Base-by-base conservation (phyloP, 2,329 filamentous ascomycete genomes). In the Cordyceps cicadae region DNA sequence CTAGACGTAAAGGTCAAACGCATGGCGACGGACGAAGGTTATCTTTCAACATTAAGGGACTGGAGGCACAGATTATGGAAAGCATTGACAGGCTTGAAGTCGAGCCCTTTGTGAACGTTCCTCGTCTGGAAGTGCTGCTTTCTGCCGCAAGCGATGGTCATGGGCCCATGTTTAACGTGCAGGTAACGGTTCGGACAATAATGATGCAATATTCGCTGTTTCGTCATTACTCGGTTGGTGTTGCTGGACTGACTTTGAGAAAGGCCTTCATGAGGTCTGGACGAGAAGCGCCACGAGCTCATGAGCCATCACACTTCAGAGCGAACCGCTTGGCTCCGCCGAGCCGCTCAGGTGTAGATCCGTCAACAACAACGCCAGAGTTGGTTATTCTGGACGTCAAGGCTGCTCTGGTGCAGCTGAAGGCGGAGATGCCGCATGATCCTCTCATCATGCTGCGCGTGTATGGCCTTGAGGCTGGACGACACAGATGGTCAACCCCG, bases 1-100 rank as follows among this genome's bases (percentile, higher is more conserved):
- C 63, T 19, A 73, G 75, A 63, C 83, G 82, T 70, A 85, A 82
- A 64, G 78, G 81, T 57, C 79, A 81, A 59, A 75, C 76, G n/a
- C 70, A 75, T 1, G 82, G 82, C 14, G 93, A 99, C 74, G 92
- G 92, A 1, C 84, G 94, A 62, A 86, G 90, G 37, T 76, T 99
- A 32, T 86, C 89, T 3, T 74, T 97, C 29, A 89, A 96, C 69
- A 83, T 89, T 43, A 86, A 89, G 63, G 91, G 91, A 0, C 79
- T 99, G 4, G 94, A 97, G 72, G 91, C 88, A 0, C 93, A 94
- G 67, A 89, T 97, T 54, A 87, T 97, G 53, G 94, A 99, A 71
- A 89, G 88, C 0, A 82, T 88, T 3, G 90, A 97, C 63, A 88
- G 86, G 64, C 88, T 92, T 73, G 92, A 97, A 70, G 78, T 85